Conservation (phyloP, 1,284 basidiomycete genomes). For the Microbotryum violaceum region DNA sequence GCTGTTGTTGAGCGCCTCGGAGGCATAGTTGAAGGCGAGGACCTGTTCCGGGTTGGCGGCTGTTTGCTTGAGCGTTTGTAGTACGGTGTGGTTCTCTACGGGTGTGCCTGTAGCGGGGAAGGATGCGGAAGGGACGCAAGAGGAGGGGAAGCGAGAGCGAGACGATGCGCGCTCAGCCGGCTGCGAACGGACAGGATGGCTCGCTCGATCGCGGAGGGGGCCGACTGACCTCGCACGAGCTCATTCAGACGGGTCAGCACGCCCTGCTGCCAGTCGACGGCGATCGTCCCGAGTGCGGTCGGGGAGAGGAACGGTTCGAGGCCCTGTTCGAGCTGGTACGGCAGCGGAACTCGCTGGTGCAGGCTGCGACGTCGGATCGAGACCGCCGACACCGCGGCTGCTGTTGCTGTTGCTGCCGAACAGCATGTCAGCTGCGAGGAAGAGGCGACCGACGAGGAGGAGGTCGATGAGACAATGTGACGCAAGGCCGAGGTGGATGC, state of each 20-base stretch:
- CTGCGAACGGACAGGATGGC: neutral
- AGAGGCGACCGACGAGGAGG: too few species aligned
- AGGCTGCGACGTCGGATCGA: constrained; percentile 2
- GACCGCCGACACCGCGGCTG: too few species aligned
- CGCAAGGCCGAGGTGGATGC: too few species aligned
- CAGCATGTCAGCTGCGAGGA: too few species aligned
- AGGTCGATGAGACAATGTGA: too few species aligned
- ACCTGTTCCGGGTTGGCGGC: constrained; percentile 56
- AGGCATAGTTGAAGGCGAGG: constrained; percentile 84
- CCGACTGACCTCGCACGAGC: constrained; percentile 56
- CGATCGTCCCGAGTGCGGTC: constrained; percentile 56
- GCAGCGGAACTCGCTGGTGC: constrained; percentile 54
- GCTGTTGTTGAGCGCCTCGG: constrained; percentile 85
- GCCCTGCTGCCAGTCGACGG: constrained; percentile 73
- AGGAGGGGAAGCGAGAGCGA: constrained; percentile 21
- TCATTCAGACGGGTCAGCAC: constrained; percentile 65
- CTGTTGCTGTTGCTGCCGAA: too few species aligned
- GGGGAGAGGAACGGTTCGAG: constrained; percentile 67
- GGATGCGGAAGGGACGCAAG: constrained; percentile 5
- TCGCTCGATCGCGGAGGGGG: neutral
- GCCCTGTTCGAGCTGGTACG: constrained; percentile 58
- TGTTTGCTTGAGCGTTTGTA: constrained; percentile 66
- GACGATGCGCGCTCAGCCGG: constrained; percentile 33
- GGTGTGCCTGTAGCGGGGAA: constrained; percentile 48
- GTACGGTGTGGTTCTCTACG: constrained; percentile 55